Conservation (phyloP, 176 grass and related monocot species). For the Tillandsia fasciculata region DNA sequence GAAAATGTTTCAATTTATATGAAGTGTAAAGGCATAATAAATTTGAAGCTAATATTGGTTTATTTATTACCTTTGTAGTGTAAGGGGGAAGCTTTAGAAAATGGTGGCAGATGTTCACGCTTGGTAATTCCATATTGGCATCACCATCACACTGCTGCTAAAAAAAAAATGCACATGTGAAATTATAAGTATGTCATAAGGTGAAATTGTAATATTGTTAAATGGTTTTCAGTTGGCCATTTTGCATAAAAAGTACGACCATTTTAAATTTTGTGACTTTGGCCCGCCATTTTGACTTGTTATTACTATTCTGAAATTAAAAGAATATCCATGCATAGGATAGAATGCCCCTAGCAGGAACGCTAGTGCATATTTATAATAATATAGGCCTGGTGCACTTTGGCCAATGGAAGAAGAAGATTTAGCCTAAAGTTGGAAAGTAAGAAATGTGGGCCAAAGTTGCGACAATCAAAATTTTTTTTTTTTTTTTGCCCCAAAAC, state of each 20-base stretch:
- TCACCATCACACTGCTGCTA: slow-evolving; percentile 40
- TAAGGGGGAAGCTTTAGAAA: slow-evolving; percentile 71
- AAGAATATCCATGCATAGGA: no score
- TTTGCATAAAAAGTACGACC: no score
- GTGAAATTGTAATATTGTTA: neutral
- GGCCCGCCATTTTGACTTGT: no score
- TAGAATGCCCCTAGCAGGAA: no score
- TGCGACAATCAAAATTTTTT: no score
- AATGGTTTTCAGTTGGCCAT: neutral
- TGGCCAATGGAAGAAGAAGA: no score
- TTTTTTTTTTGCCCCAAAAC: no score
- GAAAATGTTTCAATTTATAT: neutral
- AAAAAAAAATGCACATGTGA: slow-evolving; percentile 1
- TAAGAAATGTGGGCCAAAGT: no score
- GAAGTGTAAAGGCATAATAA: neutral
- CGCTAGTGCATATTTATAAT: no score
- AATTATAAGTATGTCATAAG: slow-evolving; percentile 9
- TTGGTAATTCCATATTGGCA: slow-evolving; percentile 43
- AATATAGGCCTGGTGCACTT: no score
- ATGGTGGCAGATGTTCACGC: slow-evolving; percentile 60
- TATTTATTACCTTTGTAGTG: slow-evolving; percentile 45
- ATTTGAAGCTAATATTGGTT: slow-evolving; percentile 3
- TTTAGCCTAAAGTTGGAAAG: no score
- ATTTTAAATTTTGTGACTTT: neutral
- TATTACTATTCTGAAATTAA: no score